phyloP scores from a whole-genome alignment of 768 basidiomycete genomes.

The Lactarius akahatsu region DNA sequence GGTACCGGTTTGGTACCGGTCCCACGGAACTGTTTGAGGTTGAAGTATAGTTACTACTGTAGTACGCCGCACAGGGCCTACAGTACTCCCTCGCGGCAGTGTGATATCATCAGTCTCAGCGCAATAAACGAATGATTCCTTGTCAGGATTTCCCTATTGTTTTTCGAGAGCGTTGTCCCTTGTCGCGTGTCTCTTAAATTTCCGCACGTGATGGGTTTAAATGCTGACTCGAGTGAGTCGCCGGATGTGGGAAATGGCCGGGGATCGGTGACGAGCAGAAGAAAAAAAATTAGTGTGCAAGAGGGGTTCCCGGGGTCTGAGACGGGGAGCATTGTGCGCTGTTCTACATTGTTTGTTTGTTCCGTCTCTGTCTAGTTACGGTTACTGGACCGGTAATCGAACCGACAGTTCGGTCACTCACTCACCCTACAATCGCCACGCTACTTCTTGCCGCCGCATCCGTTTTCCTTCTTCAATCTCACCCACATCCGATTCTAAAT shows the following conservation, averaged over 20 bases:
- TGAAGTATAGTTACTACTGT: not conserved
- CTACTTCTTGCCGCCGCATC: slow-evolving; percentile 9
- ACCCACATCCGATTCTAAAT: slow-evolving; percentile 7
- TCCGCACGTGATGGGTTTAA: not conserved
- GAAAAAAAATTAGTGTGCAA: not conserved
- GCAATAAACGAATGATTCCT: not conserved
- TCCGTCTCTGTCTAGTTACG: slow-evolving; percentile 9
- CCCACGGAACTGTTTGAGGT: slow-evolving; percentile 4
- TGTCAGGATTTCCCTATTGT: not conserved
- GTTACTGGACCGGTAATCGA: slow-evolving; percentile 1
- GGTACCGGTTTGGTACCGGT: slow-evolving; percentile 5
- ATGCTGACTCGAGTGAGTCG: not conserved
- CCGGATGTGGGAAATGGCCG: not conserved
- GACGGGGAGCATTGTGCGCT: not conserved
- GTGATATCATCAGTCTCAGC: not conserved
- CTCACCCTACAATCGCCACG: slow-evolving; percentile 5
- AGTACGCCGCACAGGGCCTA: not conserved
- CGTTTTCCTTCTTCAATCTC: slow-evolving; percentile 20
- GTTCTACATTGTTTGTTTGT: not conserved
- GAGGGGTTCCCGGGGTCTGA: slow-evolving; percentile 10
- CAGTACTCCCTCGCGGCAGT: not conserved
- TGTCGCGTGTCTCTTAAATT: not conserved
- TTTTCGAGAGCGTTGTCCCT: not conserved
- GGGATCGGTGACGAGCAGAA: not conserved
- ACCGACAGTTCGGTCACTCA: slow-evolving; percentile 17